Percentiles rank a stretch among this genome's conserved stretches.
Evolutionary conservation across 257 asterid genomes (phyloP).

Genomic region (Solanum rostratum): DNA sequence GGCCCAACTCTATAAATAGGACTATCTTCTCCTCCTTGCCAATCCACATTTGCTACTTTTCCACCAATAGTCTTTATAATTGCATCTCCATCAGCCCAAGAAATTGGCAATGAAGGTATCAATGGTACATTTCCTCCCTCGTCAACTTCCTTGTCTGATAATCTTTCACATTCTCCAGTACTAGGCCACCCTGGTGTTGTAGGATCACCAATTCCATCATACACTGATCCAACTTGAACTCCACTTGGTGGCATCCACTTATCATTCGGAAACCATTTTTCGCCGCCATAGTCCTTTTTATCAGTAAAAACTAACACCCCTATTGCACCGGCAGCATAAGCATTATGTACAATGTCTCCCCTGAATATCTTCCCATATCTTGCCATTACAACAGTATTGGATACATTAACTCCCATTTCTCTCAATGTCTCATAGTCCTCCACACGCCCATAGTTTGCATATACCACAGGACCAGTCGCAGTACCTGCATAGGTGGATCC

Average conservation of each 20-base stretch:
- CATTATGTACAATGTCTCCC: conserved; percentile 74
- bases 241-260: conserved; percentile 92
- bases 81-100: conserved; percentile 63
- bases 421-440: conserved; percentile 40
- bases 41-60: conserved; percentile 48
- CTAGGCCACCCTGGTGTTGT: conserved; percentile 95
- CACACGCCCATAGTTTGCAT: conserved; percentile 63
- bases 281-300: conserved; percentile 76
- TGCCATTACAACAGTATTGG: conserved; percentile 55
- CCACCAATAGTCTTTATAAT: conserved; percentile 58
- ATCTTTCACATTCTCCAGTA: conserved; percentile 59
- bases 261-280: conserved; percentile 71
- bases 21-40: conserved; percentile 79
- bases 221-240: conserved; percentile 72
- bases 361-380: conserved; percentile 66
- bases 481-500: conserved; percentile 5
- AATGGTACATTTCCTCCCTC: conserved; percentile 54
- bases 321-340: conserved; percentile 49
- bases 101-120: conserved; percentile 73
- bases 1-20: conserved; percentile 67
- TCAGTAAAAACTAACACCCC: conserved; percentile 66
- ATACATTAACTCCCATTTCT: conserved; percentile 49
- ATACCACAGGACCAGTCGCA: conserved; percentile 47
- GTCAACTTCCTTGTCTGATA: conserved; percentile 51
- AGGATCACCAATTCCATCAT: conserved; percentile 62